A percentile compares a stretch with the other conserved stretches of the same genome.
These are phyloP conservation scores for Maudiozyma humilis DNA, from an alignment of 1,139 yeast genomes.

Conservation along the genomic window DNA sequence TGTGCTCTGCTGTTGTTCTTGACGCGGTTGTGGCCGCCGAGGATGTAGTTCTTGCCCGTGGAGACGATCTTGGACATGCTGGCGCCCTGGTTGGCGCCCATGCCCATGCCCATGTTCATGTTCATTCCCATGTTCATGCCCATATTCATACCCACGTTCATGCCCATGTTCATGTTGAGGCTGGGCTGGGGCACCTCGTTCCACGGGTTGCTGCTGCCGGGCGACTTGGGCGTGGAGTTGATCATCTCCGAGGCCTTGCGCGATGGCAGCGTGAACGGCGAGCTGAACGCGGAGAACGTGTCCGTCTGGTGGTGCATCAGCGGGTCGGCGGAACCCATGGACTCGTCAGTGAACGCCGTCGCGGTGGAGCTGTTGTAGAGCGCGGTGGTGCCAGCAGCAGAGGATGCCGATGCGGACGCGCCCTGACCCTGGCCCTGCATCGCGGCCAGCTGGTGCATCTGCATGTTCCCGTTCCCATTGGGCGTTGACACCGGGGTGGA, in stretches of 20 bases:
- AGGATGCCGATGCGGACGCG: neutral
- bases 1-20: conserved; percentile 30
- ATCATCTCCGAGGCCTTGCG: conserved; percentile 2
- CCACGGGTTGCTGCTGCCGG: conserved; percentile 12
- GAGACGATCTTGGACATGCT: conserved; percentile 20
- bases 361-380: neutral
- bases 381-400: too few relatives aligned
- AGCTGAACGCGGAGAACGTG: conserved; percentile 2
- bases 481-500: conserved; percentile 4
- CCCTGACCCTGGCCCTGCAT: neutral
- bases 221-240: conserved; percentile 15
- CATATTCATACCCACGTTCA: too few relatives aligned
- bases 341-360: neutral
- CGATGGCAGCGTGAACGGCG: conserved; percentile 5
- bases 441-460: neutral
- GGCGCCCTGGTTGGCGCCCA: conserved; percentile 5
- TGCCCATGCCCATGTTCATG: too few relatives aligned
- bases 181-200: conserved; percentile 8
- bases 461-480: neutral
- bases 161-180: too few relatives aligned
- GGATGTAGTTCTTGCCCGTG: conserved; percentile 30
- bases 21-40: conserved; percentile 28
- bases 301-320: neutral
- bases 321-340: neutral
- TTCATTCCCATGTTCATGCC: too few relatives aligned